phyloP scores from a whole-genome alignment of 75 land plant genomes.

The Cryptomeria japonica region DNA sequence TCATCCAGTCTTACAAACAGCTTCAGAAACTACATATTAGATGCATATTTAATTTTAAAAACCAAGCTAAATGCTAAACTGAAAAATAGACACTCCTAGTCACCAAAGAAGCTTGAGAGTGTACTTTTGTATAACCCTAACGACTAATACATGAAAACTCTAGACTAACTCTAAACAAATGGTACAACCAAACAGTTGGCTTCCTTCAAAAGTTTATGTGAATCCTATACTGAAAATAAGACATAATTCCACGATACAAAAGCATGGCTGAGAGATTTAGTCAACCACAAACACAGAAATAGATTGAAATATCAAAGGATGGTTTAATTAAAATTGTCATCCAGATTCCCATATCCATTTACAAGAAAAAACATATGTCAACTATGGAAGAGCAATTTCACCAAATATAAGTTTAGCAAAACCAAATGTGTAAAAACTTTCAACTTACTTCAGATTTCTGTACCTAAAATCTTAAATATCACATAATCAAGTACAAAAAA shows the following conservation, averaged over 20 bases:
- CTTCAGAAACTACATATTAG: constrained; percentile 27
- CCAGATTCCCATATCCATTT: neutral
- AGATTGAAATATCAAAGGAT: neutral
- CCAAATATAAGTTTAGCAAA: neutral
- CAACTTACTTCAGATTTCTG: neutral
- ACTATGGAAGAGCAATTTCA: neutral
- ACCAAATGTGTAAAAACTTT: neutral
- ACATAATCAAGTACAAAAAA: neutral
- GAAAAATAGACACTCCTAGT: neutral
- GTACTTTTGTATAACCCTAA: neutral
- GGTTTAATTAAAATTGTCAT: neutral
- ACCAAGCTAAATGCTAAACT: neutral
- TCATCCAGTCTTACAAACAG: constrained; percentile 88
- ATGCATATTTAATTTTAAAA: neutral
- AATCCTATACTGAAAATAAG: neutral
- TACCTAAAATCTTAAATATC: neutral
- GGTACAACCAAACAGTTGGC: neutral
- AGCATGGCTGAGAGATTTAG: neutral
- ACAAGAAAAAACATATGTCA: neutral
- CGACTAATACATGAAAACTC: neutral
- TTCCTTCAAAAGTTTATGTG: neutral
- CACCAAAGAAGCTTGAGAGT: neutral
- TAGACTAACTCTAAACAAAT: neutral
- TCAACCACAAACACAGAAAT: neutral
- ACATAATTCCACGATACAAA: neutral